Base-by-base conservation (phyloP, 2,329 filamentous ascomycete species). In the Penicillium sp. region DNA sequence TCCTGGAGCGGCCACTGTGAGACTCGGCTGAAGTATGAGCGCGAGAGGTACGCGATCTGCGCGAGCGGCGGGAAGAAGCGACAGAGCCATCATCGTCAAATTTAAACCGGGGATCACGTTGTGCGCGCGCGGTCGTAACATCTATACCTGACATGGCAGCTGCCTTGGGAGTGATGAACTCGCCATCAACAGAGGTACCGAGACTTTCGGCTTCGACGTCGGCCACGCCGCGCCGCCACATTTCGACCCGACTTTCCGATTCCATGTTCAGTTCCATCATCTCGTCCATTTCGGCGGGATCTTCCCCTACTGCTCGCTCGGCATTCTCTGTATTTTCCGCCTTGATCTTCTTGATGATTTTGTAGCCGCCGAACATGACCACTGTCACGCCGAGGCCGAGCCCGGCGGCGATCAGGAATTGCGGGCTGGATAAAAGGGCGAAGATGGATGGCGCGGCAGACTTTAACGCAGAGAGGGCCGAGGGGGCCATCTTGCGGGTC, bases 281-380 rank as follows among this genome's bases (percentile, higher is more conserved):
- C 66, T 88, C 84, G 54, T 87, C 84, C 65, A 84, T 77, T 15
- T 54, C 43, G 5, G 55, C 75, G 73, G 11, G 67, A 17, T 54
- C 48, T 28, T 61, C 62, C 35, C 60, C 59, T 54, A 62, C 56
- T 42, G 56, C 58, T 35, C 35, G 17, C 17, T 10, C 12, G 4
- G 25, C 22, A n/a, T 63, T 60, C 73, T 79, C 68, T 82, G 81
- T 57, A 35, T 63, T 60, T 73, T 79, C 69, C 82, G 81, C 59
- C 42, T 68, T 63, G 66, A 98, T 91, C 68, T 88, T 89, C 82
- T 97, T 96, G 78, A 99, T 88, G 74, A 99, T 97, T 79, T 96
- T 98, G 85, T 92, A 98, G 5, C 95, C 94, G 55, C 95, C 95
- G 61, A 99, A 91, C 75, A 95, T 93, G 69, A 99, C 91, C 8